phyloP scores from a whole-genome alignment of 495 filamentous ascomycete genomes.

The Penicillium lagena region DNA sequence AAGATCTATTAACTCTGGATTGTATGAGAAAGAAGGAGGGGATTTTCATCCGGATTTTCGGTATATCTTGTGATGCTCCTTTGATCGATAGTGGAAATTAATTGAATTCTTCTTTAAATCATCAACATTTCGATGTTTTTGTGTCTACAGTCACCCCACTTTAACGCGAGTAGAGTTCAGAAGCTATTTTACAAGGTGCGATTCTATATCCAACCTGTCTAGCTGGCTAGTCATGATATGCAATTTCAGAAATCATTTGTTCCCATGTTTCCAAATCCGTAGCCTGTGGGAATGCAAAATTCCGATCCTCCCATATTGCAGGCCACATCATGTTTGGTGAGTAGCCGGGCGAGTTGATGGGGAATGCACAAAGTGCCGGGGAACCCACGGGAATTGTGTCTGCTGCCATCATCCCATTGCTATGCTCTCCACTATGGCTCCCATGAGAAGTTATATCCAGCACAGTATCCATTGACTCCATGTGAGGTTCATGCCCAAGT shows the following conservation, averaged over 20 bases:
- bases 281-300: conserved; percentile 11
- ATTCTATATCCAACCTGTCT: too few relatives aligned
- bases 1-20: conserved; percentile 3
- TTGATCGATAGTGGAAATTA: too few relatives aligned
- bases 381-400: neutral
- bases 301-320: conserved; percentile 11
- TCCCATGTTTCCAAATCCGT: conserved; percentile 11
- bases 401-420: neutral
- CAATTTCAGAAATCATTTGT: conserved; percentile 13
- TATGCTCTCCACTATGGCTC: too few relatives aligned
- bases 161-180: too few relatives aligned
- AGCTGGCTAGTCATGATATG: conserved; percentile 6
- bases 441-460: neutral
- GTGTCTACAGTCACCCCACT: too few relatives aligned
- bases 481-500: neutral
- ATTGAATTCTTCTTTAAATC: too few relatives aligned
- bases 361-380: neutral
- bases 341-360: conserved; percentile 1
- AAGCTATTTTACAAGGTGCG: too few relatives aligned
- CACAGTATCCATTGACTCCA: neutral
- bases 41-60: conserved; percentile 12
- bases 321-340: conserved; percentile 11
- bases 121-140: too few relatives aligned
- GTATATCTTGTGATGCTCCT: conserved; percentile 2
- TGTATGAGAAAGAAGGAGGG: conserved; percentile 10